Evolutionary conservation across 2,329 filamentous ascomycete genomes (phyloP), one percentile per base, ranked within the genome.

Genomic region (Phialophora verrucosa): DNA sequence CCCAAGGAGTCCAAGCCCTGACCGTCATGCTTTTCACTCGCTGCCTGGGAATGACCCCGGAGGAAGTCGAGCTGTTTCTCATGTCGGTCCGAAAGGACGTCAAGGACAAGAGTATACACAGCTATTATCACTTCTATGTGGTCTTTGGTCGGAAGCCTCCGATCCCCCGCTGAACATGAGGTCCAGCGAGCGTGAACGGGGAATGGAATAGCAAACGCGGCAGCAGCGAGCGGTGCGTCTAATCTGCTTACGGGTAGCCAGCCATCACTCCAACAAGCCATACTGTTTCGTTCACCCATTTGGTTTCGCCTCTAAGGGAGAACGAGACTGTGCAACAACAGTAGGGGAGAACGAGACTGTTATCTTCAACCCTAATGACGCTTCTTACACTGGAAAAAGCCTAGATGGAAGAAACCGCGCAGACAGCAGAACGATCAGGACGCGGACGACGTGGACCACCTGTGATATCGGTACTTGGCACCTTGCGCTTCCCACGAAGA

Each of bases 1-100:
- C 76, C 57, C 65, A 70, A 25, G 74, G 74, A 0, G 68, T 76
- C 38, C 73, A 76, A 51, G 74, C 73, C 17, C 76, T 75, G 73
- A 72, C 72, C 10, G 72, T 76, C 71, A 70, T 72, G 25, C 69
- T 76, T n/a, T 65, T 75, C 38, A 75, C 74, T 0, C 72, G 72
- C 25, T 69, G 74, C 29, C 71, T 75, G 69, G 72, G 73, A 10
- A 66, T 64, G 67, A 61, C 51, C 4, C 57, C 59, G 1, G 60
- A 73, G 69, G 65, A 73, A 70, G 66, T 68, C 32, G 32, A 57
- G 17, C 25, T 65, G 3, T 56, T 68, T 8, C 65, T 66, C 38
- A 63, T 63, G 35, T 59, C 62, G 17, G 66, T 70, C 11, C 59
- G 68, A 17, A 44, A 32, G 10, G 68, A 70, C 14, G 57, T 70